Conservation (phyloP, 2,329 filamentous ascomycete genomes). For the Aspergillus sp. region DNA sequence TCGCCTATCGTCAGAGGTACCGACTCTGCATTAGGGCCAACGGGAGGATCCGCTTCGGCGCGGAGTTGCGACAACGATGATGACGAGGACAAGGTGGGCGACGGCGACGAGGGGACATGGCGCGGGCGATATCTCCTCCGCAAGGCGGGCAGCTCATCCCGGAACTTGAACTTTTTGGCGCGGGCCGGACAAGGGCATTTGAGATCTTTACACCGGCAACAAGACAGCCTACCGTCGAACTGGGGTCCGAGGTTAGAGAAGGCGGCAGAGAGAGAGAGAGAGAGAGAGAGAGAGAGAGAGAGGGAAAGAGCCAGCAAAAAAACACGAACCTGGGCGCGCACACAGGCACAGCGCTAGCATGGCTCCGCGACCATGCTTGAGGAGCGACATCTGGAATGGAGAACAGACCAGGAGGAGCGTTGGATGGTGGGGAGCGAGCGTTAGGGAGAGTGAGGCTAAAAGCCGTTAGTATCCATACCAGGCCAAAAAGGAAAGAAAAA, state of each 20-base stretch:
- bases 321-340: conserved; percentile 11
- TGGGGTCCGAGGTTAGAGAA: conserved; percentile 6
- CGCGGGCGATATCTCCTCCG: conserved; percentile 13
- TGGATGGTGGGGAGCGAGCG: no score
- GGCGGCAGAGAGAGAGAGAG: conserved; percentile 1
- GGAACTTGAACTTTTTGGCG: conserved; percentile 17
- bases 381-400: not conserved
- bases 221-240: conserved; percentile 22
- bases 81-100: conserved; percentile 5
- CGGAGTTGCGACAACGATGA: conserved; percentile 4
- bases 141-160: conserved; percentile 22
- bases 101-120: conserved; percentile 1
- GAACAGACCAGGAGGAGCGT: not conserved
- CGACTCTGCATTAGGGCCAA: no score
- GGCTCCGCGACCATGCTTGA: conserved; percentile 24
- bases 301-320: not conserved
- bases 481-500: conserved; percentile 4
- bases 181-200: conserved; percentile 19
- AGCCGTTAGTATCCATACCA: no score
- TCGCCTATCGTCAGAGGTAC: conserved; percentile 17
- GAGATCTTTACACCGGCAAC: conserved; percentile 21
- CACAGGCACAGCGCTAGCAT: conserved; percentile 14
- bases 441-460: no score
- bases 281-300: not conserved
- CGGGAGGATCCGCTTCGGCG: not conserved